Evolutionary conservation across 805 yeast species (phyloP), one percentile per base, ranked within the genome.

Genomic region (Saccharomycopsis vini): DNA sequence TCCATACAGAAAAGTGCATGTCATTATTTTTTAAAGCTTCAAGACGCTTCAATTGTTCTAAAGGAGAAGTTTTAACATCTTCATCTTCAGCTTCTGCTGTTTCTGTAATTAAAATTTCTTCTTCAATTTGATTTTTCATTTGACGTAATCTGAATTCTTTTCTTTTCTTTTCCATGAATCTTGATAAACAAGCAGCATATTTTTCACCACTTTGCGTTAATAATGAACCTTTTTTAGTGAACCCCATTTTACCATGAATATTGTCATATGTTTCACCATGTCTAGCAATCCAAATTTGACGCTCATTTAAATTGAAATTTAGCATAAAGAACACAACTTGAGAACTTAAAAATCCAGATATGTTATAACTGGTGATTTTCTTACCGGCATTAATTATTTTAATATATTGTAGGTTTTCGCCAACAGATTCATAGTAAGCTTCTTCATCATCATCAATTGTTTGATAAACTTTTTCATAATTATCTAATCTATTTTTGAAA

Each of bases 211-310:
- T 73, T 45, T 72, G 70, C 0, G 97, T 90, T 33, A 90, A 64
- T 18, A 68, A 66, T 0, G 95, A 80, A 58, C 90, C 92, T 16
- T 42, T 23, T 28, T 36, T 42, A 5, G 44, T 28, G 22, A 97
- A 97, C 7, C 98, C 97, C 52, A 90, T 85, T 43, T 77, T 70
- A 4, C 97, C 97, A 42, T 66, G 57, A 16, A 87, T 79, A 58
- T 90, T 92, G 58, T 88, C 96, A 31, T 73, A 73, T 51, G 89
- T 79, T 62, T 90, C 97, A 40, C 97, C 98, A 56, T 89, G 96
- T 50, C 97, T 75, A 1, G 97, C 79, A 50, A 90, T 84, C 90
- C 96, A 90, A 42, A 90, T 88, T 60, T 89, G 95, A 47, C 97
- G 73, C 59, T 85, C 92, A 46, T 82, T 75, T 31, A 92, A 68